phyloP scores from a whole-genome alignment of 352 stramenopile genomes.

The Achlya hypogyna region DNA sequence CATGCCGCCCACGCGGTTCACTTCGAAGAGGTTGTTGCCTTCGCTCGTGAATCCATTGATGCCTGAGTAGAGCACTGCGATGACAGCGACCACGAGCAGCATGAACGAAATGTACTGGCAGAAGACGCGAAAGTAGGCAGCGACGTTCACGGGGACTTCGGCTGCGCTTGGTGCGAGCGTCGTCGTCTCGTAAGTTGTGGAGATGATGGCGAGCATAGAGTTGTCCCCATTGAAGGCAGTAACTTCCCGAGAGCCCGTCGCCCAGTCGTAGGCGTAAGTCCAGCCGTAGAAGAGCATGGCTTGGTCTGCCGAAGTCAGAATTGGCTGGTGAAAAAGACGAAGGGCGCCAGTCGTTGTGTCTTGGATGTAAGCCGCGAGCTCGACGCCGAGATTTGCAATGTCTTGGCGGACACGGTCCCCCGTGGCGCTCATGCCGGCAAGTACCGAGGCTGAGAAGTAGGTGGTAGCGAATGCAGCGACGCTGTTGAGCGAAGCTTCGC shows the following conservation, averaged over 20 bases:
- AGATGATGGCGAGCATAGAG: not conserved
- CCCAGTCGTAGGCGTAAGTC: constrained; percentile 10
- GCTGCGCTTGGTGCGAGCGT: not conserved
- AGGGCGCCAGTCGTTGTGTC: not conserved
- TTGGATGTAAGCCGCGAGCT: not conserved
- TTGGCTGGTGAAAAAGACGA: not conserved
- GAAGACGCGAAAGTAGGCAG: not conserved
- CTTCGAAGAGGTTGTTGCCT: not conserved
- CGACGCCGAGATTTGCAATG: not conserved
- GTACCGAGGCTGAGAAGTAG: not conserved
- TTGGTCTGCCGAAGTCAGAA: not conserved
- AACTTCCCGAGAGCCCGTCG: constrained; percentile 2
- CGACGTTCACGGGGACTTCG: constrained; percentile 8
- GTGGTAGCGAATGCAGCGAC: not conserved
- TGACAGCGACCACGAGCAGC: not conserved
- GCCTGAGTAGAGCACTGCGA: not conserved
- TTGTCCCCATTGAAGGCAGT: not conserved
- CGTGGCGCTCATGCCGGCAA: not conserved
- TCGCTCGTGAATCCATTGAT: not conserved
- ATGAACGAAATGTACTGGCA: constrained; percentile 2
- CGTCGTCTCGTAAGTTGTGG: not conserved
- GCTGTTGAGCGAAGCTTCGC: not conserved
- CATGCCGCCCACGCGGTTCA: not conserved
- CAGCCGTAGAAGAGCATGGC: not conserved
- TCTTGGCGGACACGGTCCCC: not conserved